Percentiles rank a stretch among this genome's conserved stretches.
Evolutionary conservation across 495 filamentous ascomycete genomes (phyloP).

Genomic region (Aspergillus haitiensis): DNA sequence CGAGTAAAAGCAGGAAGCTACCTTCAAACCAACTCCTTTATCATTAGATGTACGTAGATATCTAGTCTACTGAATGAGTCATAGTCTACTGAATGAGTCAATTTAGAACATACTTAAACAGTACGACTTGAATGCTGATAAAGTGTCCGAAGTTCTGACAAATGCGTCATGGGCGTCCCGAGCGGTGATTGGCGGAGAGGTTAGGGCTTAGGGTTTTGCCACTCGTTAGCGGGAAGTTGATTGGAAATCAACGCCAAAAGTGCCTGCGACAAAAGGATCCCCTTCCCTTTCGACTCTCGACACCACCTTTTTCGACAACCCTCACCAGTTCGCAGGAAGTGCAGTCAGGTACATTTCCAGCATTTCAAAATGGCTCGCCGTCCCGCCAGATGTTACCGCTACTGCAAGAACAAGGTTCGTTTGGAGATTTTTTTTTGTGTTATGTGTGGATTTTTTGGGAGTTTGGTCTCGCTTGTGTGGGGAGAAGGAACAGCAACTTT

Average conservation of each 20-base stretch:
- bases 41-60: too few species aligned
- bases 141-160: constrained; percentile 19
- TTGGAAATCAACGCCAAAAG: constrained; percentile 51
- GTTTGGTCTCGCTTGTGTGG: constrained; percentile 39
- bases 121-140: neutral
- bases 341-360: constrained; percentile 56
- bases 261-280: constrained; percentile 34
- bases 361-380: constrained; percentile 92
- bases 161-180: constrained; percentile 22
- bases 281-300: constrained; percentile 43
- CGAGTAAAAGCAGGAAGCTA: too few species aligned
- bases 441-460: constrained; percentile 22
- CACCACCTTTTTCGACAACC: constrained; percentile 41
- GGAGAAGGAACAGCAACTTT: neutral
- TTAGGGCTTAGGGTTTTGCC: constrained; percentile 52
- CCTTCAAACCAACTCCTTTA: too few species aligned
- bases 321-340: constrained; percentile 52
- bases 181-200: constrained; percentile 33
- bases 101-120: too few species aligned
- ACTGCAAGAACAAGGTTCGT: constrained; percentile 99
- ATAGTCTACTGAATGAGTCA: too few species aligned
- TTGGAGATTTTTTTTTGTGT: constrained; percentile 17
- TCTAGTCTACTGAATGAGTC: too few species aligned
- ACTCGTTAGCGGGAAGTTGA: constrained; percentile 44
- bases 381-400: constrained; percentile 98